These are phyloP conservation scores for Saccharomycopsis javanensis DNA, from an alignment of 805 yeast genomes.

Conservation along the genomic window DNA sequence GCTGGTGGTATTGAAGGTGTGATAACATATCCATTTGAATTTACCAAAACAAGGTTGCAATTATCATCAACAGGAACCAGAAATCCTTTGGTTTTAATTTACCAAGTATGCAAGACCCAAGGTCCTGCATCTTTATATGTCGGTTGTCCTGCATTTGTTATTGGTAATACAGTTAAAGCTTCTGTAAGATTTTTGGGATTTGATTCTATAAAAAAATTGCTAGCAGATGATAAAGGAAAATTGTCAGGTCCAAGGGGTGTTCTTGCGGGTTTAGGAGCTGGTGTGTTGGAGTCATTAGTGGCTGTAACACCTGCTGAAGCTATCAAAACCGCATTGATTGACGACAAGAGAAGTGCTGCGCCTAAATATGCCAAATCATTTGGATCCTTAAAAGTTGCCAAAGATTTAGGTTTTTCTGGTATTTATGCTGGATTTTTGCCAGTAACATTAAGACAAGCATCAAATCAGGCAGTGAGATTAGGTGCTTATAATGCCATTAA, in stretches of 20 bases:
- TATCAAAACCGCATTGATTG: slow-evolving; percentile 89
- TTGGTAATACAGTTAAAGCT: slow-evolving; percentile 94
- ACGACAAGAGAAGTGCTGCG: slow-evolving; percentile 67
- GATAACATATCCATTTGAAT: slow-evolving; percentile 91
- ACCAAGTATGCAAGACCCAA: slow-evolving; percentile 63
- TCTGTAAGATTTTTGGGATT: slow-evolving; percentile 91
- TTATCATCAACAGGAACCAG: slow-evolving; percentile 55
- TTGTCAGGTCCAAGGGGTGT: slow-evolving; percentile 87
- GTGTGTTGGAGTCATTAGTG: slow-evolving; percentile 77
- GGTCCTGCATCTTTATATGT: slow-evolving; percentile 76
- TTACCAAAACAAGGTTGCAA: slow-evolving; percentile 90
- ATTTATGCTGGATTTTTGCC: slow-evolving; percentile 86
- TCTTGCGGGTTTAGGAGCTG: slow-evolving; percentile 96
- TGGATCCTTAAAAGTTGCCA: slow-evolving; percentile 56
- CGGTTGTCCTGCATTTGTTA: slow-evolving; percentile 94
- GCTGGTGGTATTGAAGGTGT: slow-evolving; percentile 96
- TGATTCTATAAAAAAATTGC: slow-evolving; percentile 68
- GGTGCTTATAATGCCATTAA: slow-evolving; percentile 90
- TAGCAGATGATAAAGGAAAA: slow-evolving; percentile 79
- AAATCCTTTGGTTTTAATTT: slow-evolving; percentile 77
- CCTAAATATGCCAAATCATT: slow-evolving; percentile 64
- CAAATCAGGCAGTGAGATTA: slow-evolving; percentile 88
- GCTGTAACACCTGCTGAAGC: slow-evolving; percentile 98
- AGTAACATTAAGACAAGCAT: slow-evolving; percentile 90
- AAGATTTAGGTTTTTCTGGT: slow-evolving; percentile 75